Conservation (phyloP, 2,329 filamentous ascomycete species). For the Dothideomycetes sp. region DNA sequence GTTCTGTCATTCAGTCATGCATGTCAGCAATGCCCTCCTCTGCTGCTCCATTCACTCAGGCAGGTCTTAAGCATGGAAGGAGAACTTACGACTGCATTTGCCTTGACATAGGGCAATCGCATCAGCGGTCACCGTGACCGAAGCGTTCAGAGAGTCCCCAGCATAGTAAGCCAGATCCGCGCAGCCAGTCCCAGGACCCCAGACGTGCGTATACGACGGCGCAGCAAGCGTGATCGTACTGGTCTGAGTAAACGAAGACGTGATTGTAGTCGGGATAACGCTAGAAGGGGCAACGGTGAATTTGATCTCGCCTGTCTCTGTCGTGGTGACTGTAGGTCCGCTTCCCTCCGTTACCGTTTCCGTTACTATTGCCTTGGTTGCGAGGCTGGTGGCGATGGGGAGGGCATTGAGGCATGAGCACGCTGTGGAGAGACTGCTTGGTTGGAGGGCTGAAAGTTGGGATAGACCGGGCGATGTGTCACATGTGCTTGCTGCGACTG, state of each 20-base stretch:
- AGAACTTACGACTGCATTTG: background rate
- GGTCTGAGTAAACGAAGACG: slow-evolving; percentile 10
- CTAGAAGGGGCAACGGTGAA: slow-evolving; percentile 8
- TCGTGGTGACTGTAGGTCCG: slow-evolving; percentile 10
- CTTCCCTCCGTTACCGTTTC: slow-evolving; percentile 1
- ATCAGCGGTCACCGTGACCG: slow-evolving; percentile 1
- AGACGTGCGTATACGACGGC: slow-evolving; percentile 16
- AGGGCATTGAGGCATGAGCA: slow-evolving; percentile 5
- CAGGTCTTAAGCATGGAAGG: background rate
- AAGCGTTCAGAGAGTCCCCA: slow-evolving; percentile 6
- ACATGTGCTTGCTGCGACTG: background rate
- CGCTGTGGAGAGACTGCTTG: slow-evolving; percentile 1
- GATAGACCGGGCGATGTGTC: background rate
- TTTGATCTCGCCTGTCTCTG: slow-evolving; percentile 2
- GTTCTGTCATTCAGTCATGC: background rate
- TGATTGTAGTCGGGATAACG: slow-evolving; percentile 10
- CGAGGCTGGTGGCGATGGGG: background rate
- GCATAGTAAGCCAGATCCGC: slow-evolving; percentile 3
- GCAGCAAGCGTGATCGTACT: slow-evolving; percentile 14
- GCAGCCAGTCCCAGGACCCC: slow-evolving; percentile 13
- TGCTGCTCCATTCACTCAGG: no score
- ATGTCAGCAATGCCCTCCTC: no score
- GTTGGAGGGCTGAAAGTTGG: slow-evolving; percentile 7
- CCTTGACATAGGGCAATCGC: background rate
- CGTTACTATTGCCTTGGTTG: background rate